Base-by-base conservation (phyloP, 169 alveolate species). In the Babesia sp. region DNA sequence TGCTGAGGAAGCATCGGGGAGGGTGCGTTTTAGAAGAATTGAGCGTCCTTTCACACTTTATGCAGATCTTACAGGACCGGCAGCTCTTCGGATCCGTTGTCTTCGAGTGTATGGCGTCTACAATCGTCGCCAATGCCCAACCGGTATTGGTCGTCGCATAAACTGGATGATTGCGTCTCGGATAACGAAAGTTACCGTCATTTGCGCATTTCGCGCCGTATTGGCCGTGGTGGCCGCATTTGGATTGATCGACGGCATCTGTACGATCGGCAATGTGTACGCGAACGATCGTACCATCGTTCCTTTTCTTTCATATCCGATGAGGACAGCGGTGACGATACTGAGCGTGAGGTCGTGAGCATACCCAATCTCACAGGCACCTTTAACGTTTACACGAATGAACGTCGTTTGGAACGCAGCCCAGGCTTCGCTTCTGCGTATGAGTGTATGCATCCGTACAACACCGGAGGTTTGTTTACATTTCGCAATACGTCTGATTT, bases 181-280 rank as follows among this genome's bases (percentile, higher is more conserved):
- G 83, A 70, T 36, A 59, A 64, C 48, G 71, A 69, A 29, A 61
- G 61, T 42, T 79, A 79, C 48, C 61, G 60, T 26, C n/a, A 18
- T 8, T 29, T 79, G 74, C 67, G 87, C 37, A 44, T 79, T 14
- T 69, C 87, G 28, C 69, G 89, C 34, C 48, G 89, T 3, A 37
- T 81, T 33, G 89, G 89, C 12, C 68, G 89, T 29, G 89, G 89
- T 9, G 89, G 89, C 22, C 71, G 89, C 33, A 57, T 81, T 22
- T 81, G 89, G 89, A 73, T 81, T 18, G 89, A 81, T 33, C 77
- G 89, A 28, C 42, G 70, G 34, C 68, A 20, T 50, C 29, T 74
- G 1, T 50, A 63, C 53, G 61, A 74, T n/a, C 42, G 45, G 55
- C 66, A 34, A 41, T 22, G 0, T n/a, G 20, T n/a, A n/a, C 31